phyloP scores from a whole-genome alignment of 1,284 basidiomycete genomes.

The Anthracocystis panici-leucophaei region DNA sequence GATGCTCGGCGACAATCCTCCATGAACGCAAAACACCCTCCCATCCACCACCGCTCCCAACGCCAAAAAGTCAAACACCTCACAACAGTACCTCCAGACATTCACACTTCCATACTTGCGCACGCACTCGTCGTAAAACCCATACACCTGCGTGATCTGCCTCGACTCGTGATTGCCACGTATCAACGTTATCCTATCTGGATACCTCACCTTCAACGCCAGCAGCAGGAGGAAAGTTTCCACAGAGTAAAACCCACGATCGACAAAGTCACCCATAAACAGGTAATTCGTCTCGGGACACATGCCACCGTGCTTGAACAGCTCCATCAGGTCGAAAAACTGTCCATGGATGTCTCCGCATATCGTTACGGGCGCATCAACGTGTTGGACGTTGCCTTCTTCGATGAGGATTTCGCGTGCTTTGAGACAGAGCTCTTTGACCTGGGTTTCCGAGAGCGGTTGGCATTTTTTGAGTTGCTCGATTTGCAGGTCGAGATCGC shows the following conservation, averaged over 20 bases:
- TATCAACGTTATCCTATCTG: slow-evolving; percentile 96
- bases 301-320: slow-evolving; percentile 93
- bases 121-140: slow-evolving; percentile 98
- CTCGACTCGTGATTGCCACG: slow-evolving; percentile 98
- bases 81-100: slow-evolving; percentile 98
- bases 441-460: slow-evolving; percentile 62
- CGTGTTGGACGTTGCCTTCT: slow-evolving; percentile 95
- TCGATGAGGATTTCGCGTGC: slow-evolving; percentile 93
- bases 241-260: slow-evolving; percentile 93
- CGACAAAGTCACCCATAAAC: slow-evolving; percentile 80
- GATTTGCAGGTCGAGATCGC: slow-evolving; percentile 63
- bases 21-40: slow-evolving; percentile 90
- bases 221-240: slow-evolving; percentile 95
- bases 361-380: slow-evolving; percentile 96
- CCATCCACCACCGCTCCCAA: slow-evolving; percentile 95
- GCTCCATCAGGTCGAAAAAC: slow-evolving; percentile 96
- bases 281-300: slow-evolving; percentile 97
- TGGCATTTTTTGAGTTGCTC: slow-evolving; percentile 65
- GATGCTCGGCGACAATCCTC: slow-evolving; percentile 79
- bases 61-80: slow-evolving; percentile 96
- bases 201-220: slow-evolving; percentile 95
- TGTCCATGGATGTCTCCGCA: slow-evolving; percentile 99
- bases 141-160: slow-evolving; percentile 95
- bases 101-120: slow-evolving; percentile 94
- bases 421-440: slow-evolving; percentile 81